Evolutionary conservation across 306 rosid species (phyloP), one percentile per base, ranked within the genome.

Genomic region (Fragaria iinumae): DNA sequence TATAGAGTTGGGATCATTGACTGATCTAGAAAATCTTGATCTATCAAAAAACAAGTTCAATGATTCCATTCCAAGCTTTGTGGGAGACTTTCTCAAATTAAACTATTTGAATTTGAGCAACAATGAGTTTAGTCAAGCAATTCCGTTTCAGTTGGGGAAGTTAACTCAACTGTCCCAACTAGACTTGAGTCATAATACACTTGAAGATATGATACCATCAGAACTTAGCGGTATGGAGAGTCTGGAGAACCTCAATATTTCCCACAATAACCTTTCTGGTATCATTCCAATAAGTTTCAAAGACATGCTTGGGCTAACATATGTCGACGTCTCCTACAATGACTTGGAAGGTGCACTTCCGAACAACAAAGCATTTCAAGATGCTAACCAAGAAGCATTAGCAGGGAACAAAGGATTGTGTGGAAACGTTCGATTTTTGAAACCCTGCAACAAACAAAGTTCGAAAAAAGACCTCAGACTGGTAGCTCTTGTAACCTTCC

Each of bases 341-440:
- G 18, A 52, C 17, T 72, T 72, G 32, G 65, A 72, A 57, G 76
- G 76, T 36, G 50, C 66, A 0, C 16, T 72, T 72, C 76, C 76
- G 1, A 36, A 72, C 47, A 29, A 0, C 17, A 52, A 9, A 9
- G 50, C 49, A 56, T 72, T 72, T 72, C 65, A 36, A 20, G 11
- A 4, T 7, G 64, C 75, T 50, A 17, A 29, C 2, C 14, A 7
- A 27, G 9, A 50, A 50, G 63, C 75, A 7, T 29, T 48, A 7
- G 1, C 3, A 47, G 34, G 18, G 8, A 70, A 70, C 23, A 70
- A 14, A 2, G 74, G 16, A 8, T 71, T 71, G 74, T 71, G 74
- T 3, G 62, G 62, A 3, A 71, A 49, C 18, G 43, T 39, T 21
- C 49, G 3, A 14, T 25, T 70, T 48, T 41, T 79, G 23, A 52